Conservation (phyloP, 2,329 filamentous ascomycete genomes). For the Camillea tinctor region DNA sequence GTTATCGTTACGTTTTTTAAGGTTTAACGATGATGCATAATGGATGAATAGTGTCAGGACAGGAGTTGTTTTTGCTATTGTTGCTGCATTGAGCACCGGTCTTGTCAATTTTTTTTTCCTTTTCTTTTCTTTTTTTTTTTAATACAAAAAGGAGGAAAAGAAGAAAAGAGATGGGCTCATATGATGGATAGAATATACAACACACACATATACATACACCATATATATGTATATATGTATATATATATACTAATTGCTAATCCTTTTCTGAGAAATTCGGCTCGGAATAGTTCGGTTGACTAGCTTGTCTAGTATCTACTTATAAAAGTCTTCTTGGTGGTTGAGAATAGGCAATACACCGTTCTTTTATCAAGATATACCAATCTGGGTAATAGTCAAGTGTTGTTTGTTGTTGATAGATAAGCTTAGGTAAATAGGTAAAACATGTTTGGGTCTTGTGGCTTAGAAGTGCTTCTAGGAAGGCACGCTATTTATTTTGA, state of each 20-base stretch:
- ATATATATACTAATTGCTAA: constrained; percentile 30
- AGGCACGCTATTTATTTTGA: constrained; percentile 4
- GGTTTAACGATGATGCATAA: background rate
- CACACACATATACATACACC: too few relatives aligned
- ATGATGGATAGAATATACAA: constrained; percentile 5
- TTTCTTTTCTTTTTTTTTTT: background rate
- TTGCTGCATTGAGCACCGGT: background rate
- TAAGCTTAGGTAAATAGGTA: too few relatives aligned
- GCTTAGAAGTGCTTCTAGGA: constrained; percentile 1
- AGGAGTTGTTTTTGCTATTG: background rate
- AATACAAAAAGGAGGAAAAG: too few relatives aligned
- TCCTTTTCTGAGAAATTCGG: constrained; percentile 15
- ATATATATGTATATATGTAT: too few relatives aligned
- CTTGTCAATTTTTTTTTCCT: background rate
- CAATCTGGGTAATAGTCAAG: background rate
- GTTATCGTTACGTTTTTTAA: background rate
- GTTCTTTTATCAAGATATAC: background rate
- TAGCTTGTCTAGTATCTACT: background rate
- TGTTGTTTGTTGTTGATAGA: background rate
- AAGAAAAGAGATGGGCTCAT: constrained; percentile 5
- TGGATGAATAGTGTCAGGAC: background rate
- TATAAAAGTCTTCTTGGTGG: too few relatives aligned
- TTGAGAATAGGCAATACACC: background rate
- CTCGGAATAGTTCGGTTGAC: background rate
- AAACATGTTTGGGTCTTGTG: background rate